Evolutionary conservation across 768 basidiomycete species (phyloP).

Genomic region (Chiua virens): DNA sequence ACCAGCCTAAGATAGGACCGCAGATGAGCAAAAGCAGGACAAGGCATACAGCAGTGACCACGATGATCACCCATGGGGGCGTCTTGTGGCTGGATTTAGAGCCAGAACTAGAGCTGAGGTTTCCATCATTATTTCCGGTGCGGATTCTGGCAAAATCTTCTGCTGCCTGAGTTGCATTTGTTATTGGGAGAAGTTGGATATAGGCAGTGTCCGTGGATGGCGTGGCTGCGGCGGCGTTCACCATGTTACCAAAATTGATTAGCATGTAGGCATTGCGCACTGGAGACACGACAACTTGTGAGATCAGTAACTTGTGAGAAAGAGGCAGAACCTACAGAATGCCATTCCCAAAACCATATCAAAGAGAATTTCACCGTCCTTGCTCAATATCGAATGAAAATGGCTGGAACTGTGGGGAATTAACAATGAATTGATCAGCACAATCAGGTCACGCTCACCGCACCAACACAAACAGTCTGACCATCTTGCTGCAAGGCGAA

Average conservation of each 20-base stretch:
- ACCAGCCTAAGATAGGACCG: slow-evolving; percentile 5
- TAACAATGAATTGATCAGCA: background rate
- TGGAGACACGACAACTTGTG: slow-evolving; percentile 24
- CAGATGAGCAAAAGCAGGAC: slow-evolving; percentile 4
- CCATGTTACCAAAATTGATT: slow-evolving; percentile 65
- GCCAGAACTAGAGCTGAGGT: slow-evolving; percentile 36
- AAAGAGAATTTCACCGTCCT: slow-evolving; percentile 28
- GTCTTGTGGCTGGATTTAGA: slow-evolving; percentile 20
- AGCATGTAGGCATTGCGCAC: slow-evolving; percentile 67
- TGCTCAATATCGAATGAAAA: slow-evolving; percentile 47
- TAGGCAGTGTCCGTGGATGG: slow-evolving; percentile 46
- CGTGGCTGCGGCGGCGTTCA: slow-evolving; percentile 42
- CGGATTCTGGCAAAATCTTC: slow-evolving; percentile 15
- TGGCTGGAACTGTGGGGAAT: slow-evolving; percentile 60
- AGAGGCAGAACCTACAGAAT: slow-evolving; percentile 48
- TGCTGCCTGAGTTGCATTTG: slow-evolving; percentile 43
- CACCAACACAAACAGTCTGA: slow-evolving; percentile 36
- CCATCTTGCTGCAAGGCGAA: slow-evolving; percentile 20
- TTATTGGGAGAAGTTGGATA: slow-evolving; percentile 62
- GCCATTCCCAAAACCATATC: slow-evolving; percentile 75
- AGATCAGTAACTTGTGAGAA: background rate
- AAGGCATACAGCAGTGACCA: slow-evolving; percentile 11
- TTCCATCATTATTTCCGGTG: slow-evolving; percentile 30
- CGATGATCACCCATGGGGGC: slow-evolving; percentile 15
- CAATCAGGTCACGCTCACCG: slow-evolving; percentile 36